A percentile compares a stretch with the other conserved stretches of the same genome.
These are phyloP conservation scores for Diversispora epigaea DNA, from an alignment of 192 early-diverging fungal species.

Conservation along the genomic window DNA sequence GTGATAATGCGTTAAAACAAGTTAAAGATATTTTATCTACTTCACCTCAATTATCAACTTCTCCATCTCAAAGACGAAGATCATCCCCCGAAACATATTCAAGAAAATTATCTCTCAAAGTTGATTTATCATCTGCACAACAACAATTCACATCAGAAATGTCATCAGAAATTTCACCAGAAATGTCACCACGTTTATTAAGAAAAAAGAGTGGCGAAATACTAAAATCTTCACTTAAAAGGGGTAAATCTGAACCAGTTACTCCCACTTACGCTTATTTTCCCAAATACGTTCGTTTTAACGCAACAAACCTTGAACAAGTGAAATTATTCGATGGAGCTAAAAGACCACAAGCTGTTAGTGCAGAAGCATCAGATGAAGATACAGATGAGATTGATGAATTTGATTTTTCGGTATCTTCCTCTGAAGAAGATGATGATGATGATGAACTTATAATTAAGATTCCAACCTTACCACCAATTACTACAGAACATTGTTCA, in stretches of 20 bases:
- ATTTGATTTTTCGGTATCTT: slow-evolving; percentile 20
- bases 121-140: not conserved
- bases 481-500: slow-evolving; percentile 33
- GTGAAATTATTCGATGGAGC: slow-evolving; percentile 70
- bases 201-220: slow-evolving; percentile 28
- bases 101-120: slow-evolving; percentile 2
- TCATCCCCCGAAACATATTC: slow-evolving; percentile 6
- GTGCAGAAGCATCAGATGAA: slow-evolving; percentile 38
- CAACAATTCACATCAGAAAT: too few relatives aligned
- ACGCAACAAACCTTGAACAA: slow-evolving; percentile 60
- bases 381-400: slow-evolving; percentile 37
- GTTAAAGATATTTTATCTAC: slow-evolving; percentile 21
- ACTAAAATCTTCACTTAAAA: slow-evolving; percentile 23
- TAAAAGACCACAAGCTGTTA: slow-evolving; percentile 58
- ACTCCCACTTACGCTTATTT: slow-evolving; percentile 34
- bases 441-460: slow-evolving; percentile 37
- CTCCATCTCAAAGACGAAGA: slow-evolving; percentile 30
- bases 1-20: not conserved
- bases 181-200: not conserved
- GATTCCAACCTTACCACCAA: slow-evolving; percentile 40
- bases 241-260: slow-evolving; percentile 32
- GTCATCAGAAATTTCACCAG: not conserved
- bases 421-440: slow-evolving; percentile 17
- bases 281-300: slow-evolving; percentile 68
- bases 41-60: slow-evolving; percentile 16